These are phyloP conservation scores for Penicillium brevicompactum DNA, from an alignment of 2,329 filamentous ascomycete genomes.

Conservation along the genomic window DNA sequence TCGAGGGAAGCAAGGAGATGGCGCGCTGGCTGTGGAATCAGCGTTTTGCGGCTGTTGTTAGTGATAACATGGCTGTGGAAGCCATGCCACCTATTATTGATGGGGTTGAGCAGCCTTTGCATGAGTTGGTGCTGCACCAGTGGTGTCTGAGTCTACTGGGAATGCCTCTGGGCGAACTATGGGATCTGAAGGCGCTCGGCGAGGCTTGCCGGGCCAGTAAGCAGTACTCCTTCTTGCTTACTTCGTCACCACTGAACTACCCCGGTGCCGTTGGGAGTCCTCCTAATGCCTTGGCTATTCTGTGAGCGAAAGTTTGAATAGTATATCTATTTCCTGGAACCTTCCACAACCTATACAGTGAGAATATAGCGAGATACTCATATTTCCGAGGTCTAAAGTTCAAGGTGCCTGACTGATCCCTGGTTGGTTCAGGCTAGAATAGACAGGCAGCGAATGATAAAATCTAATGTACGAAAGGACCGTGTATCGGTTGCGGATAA, in stretches of 20 bases:
- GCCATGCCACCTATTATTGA: constrained; percentile 24
- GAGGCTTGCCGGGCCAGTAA: constrained; percentile 39
- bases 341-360: background rate
- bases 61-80: constrained; percentile 31
- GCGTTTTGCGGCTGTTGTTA: constrained; percentile 44
- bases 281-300: constrained; percentile 31
- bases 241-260: constrained; percentile 48
- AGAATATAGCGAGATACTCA: background rate
- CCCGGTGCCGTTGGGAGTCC: constrained; percentile 40
- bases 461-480: background rate
- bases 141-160: constrained; percentile 46
- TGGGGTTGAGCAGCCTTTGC: constrained; percentile 12
- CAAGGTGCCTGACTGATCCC: no score
- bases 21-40: constrained; percentile 60
- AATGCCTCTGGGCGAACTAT: constrained; percentile 50
- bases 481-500: background rate
- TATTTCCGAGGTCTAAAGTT: no score
- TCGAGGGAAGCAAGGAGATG: constrained; percentile 50
- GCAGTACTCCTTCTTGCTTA: constrained; percentile 49
- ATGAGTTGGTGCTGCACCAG: constrained; percentile 39
- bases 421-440: background rate
- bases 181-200: constrained; percentile 46
- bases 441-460: background rate
- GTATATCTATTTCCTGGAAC: background rate
- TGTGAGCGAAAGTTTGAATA: constrained; percentile 7